A percentile compares a stretch with the other conserved stretches of the same genome.
Evolutionary conservation across 208 protist species (phyloP).

Genomic region (Leishmania turanica): DNA sequence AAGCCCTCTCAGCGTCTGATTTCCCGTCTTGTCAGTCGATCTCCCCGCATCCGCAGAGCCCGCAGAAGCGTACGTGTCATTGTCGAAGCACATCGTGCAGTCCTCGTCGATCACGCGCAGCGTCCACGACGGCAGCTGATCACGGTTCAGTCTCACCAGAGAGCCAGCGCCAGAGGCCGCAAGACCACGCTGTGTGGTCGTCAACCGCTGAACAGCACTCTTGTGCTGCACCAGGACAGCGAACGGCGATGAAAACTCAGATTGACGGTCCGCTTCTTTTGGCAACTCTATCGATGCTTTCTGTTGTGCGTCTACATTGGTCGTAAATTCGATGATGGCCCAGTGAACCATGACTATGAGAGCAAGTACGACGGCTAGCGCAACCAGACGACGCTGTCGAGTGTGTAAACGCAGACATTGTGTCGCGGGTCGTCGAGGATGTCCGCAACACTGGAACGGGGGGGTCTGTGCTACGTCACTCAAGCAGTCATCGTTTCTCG

Average conservation of each 20-base stretch:
- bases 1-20: neutral
- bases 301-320: neutral
- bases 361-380: neutral
- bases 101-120: neutral
- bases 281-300: neutral
- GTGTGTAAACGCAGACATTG: neutral
- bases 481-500: neutral
- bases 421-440: neutral
- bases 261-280: fast-evolving
- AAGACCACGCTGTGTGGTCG: neutral
- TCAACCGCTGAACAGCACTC: neutral
- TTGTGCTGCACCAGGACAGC: neutral
- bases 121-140: slow-evolving; percentile 5
- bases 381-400: neutral
- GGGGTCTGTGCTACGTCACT: neutral
- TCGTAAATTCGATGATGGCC: fast-evolving
- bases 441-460: too few relatives aligned
- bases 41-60: neutral
- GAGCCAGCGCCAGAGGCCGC: fast-evolving
- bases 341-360: neutral
- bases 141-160: neutral
- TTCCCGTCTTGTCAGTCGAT: neutral
- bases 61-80: neutral
- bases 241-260: neutral
- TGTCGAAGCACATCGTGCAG: slow-evolving; percentile 11